phyloP scores from a whole-genome alignment of 495 filamentous ascomycete genomes.

The Talaromyces adpressus region DNA sequence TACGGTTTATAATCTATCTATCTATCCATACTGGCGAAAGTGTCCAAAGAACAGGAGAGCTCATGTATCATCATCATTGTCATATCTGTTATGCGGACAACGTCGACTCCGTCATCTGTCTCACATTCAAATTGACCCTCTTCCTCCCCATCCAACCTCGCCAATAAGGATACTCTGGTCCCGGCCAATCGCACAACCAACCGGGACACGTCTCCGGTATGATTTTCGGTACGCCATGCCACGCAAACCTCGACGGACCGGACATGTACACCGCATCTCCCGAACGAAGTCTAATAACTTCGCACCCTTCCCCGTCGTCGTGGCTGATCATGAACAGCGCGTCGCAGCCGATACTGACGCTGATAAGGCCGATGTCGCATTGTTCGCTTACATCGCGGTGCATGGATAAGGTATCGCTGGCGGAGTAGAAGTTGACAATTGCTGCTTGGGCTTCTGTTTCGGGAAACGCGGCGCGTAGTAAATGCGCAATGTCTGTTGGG shows the following conservation, averaged over 20 bases:
- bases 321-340: conserved; percentile 59
- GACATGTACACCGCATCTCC: conserved; percentile 83
- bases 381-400: conserved; percentile 89
- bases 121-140: conserved; percentile 82
- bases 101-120: conserved; percentile 66
- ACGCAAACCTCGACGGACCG: conserved; percentile 71
- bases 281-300: conserved; percentile 62
- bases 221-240: conserved; percentile 89
- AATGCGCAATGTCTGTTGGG: conserved; percentile 59
- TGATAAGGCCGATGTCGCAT: conserved; percentile 66
- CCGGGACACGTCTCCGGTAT: conserved; percentile 68
- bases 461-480: conserved; percentile 61
- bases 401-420: conserved; percentile 78
- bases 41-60: not conserved
- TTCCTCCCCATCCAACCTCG: conserved; percentile 80
- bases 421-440: conserved; percentile 84
- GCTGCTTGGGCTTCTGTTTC: conserved; percentile 74
- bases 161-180: conserved; percentile 52
- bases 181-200: conserved; percentile 70
- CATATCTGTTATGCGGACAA: not conserved
- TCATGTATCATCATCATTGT: not conserved
- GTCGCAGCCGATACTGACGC: conserved; percentile 83
- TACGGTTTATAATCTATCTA: not conserved
- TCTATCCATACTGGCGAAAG: not conserved
- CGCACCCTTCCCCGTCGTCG: conserved; percentile 34